Conservation (phyloP, 306 rosid genomes). For the Gillenia trifoliata region DNA sequence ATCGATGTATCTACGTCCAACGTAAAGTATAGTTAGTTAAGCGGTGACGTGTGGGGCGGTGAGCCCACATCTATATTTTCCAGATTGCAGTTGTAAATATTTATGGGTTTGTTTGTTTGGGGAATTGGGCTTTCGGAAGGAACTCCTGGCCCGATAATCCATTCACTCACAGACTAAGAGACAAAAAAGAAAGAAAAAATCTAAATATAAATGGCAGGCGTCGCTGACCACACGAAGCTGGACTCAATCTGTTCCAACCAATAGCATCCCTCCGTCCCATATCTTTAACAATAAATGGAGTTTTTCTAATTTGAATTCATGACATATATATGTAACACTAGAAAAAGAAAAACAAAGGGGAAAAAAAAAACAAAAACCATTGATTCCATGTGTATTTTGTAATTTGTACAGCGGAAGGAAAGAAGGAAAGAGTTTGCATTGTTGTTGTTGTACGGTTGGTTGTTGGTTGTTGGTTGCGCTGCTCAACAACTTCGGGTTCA, state of each 20-base stretch:
- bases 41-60: neutral
- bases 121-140: neutral
- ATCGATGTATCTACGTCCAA: neutral
- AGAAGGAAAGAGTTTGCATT: no score
- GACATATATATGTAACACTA: neutral
- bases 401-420: no score
- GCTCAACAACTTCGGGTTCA: slow-evolving; percentile 15
- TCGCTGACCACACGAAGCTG: slow-evolving; percentile 48
- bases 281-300: slow-evolving; percentile 21
- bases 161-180: neutral
- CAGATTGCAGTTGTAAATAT: neutral
- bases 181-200: neutral
- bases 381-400: neutral
- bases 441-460: no score
- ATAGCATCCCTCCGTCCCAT: slow-evolving; percentile 48
- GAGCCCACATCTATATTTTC: neutral
- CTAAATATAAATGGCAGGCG: neutral
- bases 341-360: neutral
- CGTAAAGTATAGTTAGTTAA: neutral
- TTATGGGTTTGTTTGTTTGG: neutral
- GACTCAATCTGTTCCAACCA: slow-evolving; percentile 72
- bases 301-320: neutral
- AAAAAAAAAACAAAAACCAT: neutral
- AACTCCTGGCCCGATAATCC: neutral
- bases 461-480: no score